Evolutionary conservation across 139 green algal genomes (phyloP).

Genomic region (Marvania coccoides): DNA sequence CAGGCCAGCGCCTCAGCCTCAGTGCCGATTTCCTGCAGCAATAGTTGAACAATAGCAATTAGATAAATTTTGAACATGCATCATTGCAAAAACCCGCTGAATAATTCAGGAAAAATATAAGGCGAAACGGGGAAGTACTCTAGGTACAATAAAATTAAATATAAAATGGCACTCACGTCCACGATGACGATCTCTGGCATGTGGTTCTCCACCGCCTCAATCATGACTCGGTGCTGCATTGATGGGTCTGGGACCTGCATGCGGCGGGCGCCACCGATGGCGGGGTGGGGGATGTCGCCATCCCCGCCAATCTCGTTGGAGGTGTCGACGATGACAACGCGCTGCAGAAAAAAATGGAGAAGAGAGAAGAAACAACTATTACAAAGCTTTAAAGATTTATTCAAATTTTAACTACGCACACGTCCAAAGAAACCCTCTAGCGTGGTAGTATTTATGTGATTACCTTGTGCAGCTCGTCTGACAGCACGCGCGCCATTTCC

Average conservation of each 20-base stretch:
- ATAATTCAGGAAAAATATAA: neutral
- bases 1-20: slow-evolving; percentile 93
- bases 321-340: slow-evolving; percentile 69
- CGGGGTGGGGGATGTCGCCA: slow-evolving; percentile 87
- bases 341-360: slow-evolving; percentile 17
- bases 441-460: slow-evolving; percentile 40
- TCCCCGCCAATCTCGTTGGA: slow-evolving; percentile 88
- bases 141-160: neutral
- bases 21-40: slow-evolving; percentile 97
- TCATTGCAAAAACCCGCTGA: too few relatives aligned
- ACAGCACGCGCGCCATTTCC: slow-evolving; percentile 83
- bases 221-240: slow-evolving; percentile 92
- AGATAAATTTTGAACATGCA: too few relatives aligned
- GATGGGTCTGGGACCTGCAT: slow-evolving; percentile 91
- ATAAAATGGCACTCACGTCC: neutral
- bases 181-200: slow-evolving; percentile 29
- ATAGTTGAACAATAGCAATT: too few relatives aligned
- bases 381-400: neutral
- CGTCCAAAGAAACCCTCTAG: neutral
- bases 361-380: neutral
- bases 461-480: slow-evolving; percentile 68
- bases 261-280: slow-evolving; percentile 82
- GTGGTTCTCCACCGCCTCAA: slow-evolving; percentile 98
- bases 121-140: neutral
- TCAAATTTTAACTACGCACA: neutral